Evolutionary conservation across 2,329 filamentous ascomycete genomes (phyloP).

Genomic region (Aspergillus calidoustus): DNA sequence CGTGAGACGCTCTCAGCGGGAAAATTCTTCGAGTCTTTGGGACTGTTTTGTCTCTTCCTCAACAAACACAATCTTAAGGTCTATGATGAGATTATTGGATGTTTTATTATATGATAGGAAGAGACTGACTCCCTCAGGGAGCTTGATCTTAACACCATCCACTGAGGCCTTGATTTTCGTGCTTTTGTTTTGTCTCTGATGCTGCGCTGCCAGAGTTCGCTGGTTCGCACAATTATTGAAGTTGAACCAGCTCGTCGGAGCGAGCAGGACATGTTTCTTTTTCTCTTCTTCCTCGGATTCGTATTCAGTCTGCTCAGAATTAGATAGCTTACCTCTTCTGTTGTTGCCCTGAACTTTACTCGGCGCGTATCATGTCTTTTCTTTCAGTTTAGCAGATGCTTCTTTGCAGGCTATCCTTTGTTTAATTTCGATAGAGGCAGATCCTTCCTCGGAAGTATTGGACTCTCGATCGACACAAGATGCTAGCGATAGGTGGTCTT

Average conservation of each 20-base stretch:
- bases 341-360: not conserved
- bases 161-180: slow-evolving; percentile 42
- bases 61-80: slow-evolving; percentile 31
- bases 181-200: slow-evolving; percentile 10
- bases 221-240: not conserved
- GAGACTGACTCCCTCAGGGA: slow-evolving; percentile 50
- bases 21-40: slow-evolving; percentile 1
- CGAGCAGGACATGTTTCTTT: not conserved
- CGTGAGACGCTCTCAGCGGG: slow-evolving; percentile 22
- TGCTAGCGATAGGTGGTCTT: not conserved
- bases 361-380: not conserved
- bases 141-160: slow-evolving; percentile 48
- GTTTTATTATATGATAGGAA: slow-evolving; percentile 50
- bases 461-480: not conserved
- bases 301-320: no score
- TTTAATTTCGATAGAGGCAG: not conserved
- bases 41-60: slow-evolving; percentile 24
- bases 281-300: slow-evolving; percentile 3
- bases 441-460: not conserved
- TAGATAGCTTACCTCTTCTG: not conserved
- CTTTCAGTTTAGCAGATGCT: not conserved
- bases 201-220: not conserved
- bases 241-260: not conserved
- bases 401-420: not conserved
- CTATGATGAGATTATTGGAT: slow-evolving; percentile 51